These are phyloP conservation scores for Taphrina flavorubra DNA, from an alignment of 1,139 yeast genomes.

Conservation along the genomic window DNA sequence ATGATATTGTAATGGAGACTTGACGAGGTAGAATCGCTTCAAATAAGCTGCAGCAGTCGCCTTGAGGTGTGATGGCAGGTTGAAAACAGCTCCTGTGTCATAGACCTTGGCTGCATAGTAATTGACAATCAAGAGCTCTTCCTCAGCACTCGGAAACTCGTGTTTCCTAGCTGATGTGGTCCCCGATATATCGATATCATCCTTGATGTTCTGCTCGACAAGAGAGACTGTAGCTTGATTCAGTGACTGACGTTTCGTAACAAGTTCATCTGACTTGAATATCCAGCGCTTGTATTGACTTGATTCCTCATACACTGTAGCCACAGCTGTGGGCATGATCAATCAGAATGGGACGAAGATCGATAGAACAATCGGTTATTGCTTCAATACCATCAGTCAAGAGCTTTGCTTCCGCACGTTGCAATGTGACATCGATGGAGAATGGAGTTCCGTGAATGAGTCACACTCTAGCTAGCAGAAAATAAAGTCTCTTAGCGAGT, in stretches of 20 bases:
- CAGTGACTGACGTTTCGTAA: constrained; percentile 56
- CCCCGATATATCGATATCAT: constrained; percentile 50
- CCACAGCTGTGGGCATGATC: constrained; percentile 29
- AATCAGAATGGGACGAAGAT: too few relatives aligned
- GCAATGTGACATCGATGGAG: too few relatives aligned
- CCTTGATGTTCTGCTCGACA: constrained; percentile 52
- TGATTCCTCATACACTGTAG: constrained; percentile 70
- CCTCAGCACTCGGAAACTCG: constrained; percentile 52
- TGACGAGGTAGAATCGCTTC: constrained; percentile 75
- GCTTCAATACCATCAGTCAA: too few relatives aligned
- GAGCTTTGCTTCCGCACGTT: too few relatives aligned
- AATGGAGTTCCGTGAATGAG: too few relatives aligned
- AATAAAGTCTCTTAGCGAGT: too few relatives aligned
- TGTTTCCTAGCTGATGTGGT: constrained; percentile 49
- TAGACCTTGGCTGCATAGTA: constrained; percentile 32
- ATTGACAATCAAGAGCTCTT: constrained; percentile 51
- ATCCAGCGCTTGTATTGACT: constrained; percentile 89
- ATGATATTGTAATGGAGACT: constrained; percentile 83
- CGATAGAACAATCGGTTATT: too few relatives aligned
- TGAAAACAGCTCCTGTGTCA: constrained; percentile 47
- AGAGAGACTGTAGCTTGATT: constrained; percentile 62
- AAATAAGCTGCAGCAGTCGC: constrained; percentile 88
- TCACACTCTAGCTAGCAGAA: too few relatives aligned
- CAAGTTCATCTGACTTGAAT: constrained; percentile 65
- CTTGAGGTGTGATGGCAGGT: constrained; percentile 55